Evolutionary conservation across 1,139 yeast genomes (phyloP).

Genomic region (Yamadazyma mexicana): DNA sequence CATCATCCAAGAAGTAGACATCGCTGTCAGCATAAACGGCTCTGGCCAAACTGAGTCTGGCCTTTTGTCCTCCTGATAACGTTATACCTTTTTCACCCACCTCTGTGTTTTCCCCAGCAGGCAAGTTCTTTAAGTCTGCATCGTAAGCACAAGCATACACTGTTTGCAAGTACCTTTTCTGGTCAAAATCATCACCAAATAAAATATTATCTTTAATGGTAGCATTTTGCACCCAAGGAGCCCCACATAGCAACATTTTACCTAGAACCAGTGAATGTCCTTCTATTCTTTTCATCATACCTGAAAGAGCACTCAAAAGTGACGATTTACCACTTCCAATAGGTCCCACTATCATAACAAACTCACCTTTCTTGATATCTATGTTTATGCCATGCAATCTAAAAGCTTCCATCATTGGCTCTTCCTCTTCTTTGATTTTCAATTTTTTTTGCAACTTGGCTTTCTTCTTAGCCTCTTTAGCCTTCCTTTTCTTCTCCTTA

Average conservation of each 20-base stretch:
- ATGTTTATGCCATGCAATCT: constrained; percentile 36
- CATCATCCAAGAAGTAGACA: constrained; percentile 46
- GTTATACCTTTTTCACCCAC: constrained; percentile 52
- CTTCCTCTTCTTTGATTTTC: constrained; percentile 13
- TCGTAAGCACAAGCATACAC: constrained; percentile 37
- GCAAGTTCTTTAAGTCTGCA: constrained; percentile 36
- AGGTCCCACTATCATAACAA: constrained; percentile 68
- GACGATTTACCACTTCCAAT: constrained; percentile 77
- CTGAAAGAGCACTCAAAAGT: constrained; percentile 51
- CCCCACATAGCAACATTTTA: constrained; percentile 51
- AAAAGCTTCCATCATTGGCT: constrained; percentile 7
- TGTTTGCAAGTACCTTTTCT: constrained; percentile 26
- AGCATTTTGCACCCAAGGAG: constrained; percentile 49
- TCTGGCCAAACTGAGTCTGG: constrained; percentile 46
- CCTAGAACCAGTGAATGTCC: constrained; percentile 37
- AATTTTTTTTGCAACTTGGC: no score
- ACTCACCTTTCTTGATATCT: constrained; percentile 52
- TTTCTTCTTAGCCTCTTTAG: constrained; percentile 1
- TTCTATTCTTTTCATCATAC: constrained; percentile 47
- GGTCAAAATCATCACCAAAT: constrained; percentile 31
- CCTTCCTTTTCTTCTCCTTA: constrained; percentile 8
- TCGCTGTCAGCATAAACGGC: constrained; percentile 44
- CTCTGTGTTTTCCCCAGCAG: constrained; percentile 47
- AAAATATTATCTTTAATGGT: constrained; percentile 42
- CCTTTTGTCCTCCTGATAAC: constrained; percentile 51